phyloP scores from a whole-genome alignment of 108 stramenopile species.

The Heterococcus sp. region DNA sequence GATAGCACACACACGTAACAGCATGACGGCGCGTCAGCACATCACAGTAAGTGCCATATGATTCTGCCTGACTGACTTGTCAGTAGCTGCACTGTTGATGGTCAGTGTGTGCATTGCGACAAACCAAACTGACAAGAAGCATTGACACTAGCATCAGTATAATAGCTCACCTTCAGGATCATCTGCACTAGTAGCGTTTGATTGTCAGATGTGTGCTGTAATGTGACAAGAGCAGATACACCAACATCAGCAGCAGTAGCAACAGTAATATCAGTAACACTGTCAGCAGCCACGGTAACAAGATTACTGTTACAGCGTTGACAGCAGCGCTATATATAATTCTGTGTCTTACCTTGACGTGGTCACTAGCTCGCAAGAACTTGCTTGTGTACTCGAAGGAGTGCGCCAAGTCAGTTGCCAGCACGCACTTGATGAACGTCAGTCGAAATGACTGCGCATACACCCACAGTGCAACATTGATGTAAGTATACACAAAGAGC shows the following conservation, averaged over 20 bases:
- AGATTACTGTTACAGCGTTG: too few species aligned
- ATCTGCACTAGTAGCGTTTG: conserved; percentile 33
- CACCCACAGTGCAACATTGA: conserved; percentile 64
- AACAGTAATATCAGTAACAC: too few species aligned
- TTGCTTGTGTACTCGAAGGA: conserved; percentile 34
- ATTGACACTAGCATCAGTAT: too few species aligned
- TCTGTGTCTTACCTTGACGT: background rate
- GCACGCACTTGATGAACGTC: conserved; percentile 39
- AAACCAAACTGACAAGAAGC: too few species aligned
- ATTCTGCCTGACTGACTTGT: background rate
- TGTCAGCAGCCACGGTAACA: too few species aligned
- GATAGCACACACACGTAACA: too few species aligned
- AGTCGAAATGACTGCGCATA: conserved; percentile 5
- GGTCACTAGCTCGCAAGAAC: conserved; percentile 7
- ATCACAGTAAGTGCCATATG: background rate
- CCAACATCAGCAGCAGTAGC: background rate
- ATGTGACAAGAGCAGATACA: background rate
- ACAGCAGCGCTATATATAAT: too few species aligned
- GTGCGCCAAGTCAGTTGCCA: conserved; percentile 30
- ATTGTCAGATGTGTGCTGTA: background rate
- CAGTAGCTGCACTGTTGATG: background rate
- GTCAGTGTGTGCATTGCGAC: background rate
- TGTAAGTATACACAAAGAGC: conserved; percentile 63
- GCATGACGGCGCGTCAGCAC: too few species aligned
- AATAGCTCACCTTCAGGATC: conserved; percentile 16